A percentile compares a stretch with the other conserved stretches of the same genome.
Evolutionary conservation across 768 basidiomycete genomes (phyloP).

Genomic region (Lactifluus subvellereus): DNA sequence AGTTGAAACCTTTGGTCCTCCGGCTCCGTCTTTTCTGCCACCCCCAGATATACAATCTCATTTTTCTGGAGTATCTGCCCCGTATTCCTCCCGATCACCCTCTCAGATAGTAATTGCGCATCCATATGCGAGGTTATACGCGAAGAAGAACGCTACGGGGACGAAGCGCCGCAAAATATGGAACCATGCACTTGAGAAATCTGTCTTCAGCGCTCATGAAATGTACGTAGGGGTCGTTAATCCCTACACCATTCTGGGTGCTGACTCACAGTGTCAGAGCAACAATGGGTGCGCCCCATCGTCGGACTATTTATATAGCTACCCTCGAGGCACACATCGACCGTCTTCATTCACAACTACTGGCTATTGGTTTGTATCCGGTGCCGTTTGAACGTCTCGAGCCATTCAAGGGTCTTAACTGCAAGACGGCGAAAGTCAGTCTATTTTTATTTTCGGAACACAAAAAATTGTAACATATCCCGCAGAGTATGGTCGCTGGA

Average conservation of each 20-base stretch:
- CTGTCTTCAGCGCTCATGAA: constrained; percentile 60
- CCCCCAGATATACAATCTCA: constrained; percentile 9
- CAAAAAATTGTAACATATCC: not conserved
- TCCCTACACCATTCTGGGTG: not conserved
- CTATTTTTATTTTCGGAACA: not conserved
- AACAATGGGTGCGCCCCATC: constrained; percentile 58
- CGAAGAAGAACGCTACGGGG: constrained; percentile 47
- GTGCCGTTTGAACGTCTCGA: constrained; percentile 52
- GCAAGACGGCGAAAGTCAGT: constrained; percentile 66
- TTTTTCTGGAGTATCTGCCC: constrained; percentile 8
- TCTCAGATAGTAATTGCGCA: constrained; percentile 41
- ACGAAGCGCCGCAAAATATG: constrained; percentile 69
- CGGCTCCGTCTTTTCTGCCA: constrained; percentile 23
- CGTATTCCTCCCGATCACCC: not conserved
- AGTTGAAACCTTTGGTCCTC: constrained; percentile 18
- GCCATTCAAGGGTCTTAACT: constrained; percentile 64
- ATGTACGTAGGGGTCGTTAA: constrained; percentile 39
- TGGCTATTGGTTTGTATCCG: constrained; percentile 49
- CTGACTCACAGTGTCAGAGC: constrained; percentile 37
- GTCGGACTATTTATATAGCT: constrained; percentile 65
- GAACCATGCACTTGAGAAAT: constrained; percentile 73
- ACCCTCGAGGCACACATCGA: constrained; percentile 72
- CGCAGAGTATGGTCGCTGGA: constrained; percentile 67
- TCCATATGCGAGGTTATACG: constrained; percentile 64
- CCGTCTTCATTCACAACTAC: constrained; percentile 53